These are phyloP conservation scores for Sclerotiophoma versabilis DNA, from an alignment of 2,329 filamentous ascomycete species.

Conservation along the genomic window DNA sequence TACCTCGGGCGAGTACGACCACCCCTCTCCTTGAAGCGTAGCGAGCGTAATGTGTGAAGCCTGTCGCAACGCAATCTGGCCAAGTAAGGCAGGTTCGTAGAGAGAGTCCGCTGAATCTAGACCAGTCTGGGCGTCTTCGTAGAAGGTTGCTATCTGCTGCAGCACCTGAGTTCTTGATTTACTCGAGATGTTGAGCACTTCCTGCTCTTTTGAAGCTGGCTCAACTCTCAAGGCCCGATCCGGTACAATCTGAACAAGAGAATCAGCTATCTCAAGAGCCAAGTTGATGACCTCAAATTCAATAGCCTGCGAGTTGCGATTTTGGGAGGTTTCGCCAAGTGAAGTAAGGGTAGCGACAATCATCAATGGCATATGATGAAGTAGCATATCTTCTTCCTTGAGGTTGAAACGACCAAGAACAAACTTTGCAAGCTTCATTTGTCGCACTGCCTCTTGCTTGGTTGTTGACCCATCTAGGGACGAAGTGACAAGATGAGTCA, in stretches of 20 bases:
- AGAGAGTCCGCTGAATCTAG: conserved; percentile 42
- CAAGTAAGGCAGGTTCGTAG: conserved; percentile 34
- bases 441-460: conserved; percentile 58
- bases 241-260: conserved; percentile 48
- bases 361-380: conserved; percentile 80
- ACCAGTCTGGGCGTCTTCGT: conserved; percentile 47
- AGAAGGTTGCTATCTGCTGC: conserved; percentile 40
- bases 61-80: conserved; percentile 41
- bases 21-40: conserved; percentile 25
- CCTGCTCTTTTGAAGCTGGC: conserved; percentile 11
- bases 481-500: conserved; percentile 69
- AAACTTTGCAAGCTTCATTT: conserved; percentile 79
- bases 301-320: conserved; percentile 3
- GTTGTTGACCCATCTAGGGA: conserved; percentile 40
- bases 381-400: conserved; percentile 93
- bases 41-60: conserved; percentile 35
- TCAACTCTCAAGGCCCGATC: conserved; percentile 39
- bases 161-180: conserved; percentile 18
- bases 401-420: conserved; percentile 90
- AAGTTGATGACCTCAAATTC: conserved; percentile 30
- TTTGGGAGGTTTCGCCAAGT: conserved; percentile 48
- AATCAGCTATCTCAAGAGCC: conserved; percentile 48
- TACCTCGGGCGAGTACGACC: conserved; percentile 32
- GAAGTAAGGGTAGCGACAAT: conserved; percentile 68
- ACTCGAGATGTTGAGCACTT: conserved; percentile 4